Evolutionary conservation across 768 basidiomycete genomes (phyloP).

Genomic region (Suillus brevipes): DNA sequence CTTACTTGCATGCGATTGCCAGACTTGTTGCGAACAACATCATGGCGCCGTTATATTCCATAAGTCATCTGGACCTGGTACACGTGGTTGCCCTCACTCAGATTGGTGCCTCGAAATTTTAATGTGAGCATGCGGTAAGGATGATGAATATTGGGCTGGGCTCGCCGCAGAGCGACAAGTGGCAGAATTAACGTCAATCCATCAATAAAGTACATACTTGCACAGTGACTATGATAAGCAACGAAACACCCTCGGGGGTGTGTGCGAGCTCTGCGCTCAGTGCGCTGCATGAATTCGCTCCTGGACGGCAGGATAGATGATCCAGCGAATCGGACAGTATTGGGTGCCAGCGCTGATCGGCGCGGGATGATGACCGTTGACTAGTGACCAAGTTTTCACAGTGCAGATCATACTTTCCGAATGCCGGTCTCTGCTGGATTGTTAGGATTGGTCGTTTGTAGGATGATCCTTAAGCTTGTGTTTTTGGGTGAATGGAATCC

Average conservation of each 20-base stretch:
- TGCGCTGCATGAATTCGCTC: neutral
- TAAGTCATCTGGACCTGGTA: neutral
- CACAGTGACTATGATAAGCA: neutral
- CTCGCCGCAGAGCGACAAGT: neutral
- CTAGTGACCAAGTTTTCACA: conserved; percentile 1
- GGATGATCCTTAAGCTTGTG: neutral
- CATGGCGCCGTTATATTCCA: neutral
- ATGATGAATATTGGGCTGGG: neutral
- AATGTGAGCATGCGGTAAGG: neutral
- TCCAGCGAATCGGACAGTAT: neutral
- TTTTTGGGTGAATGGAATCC: neutral
- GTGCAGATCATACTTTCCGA: neutral
- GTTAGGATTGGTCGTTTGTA: neutral
- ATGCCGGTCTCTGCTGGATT: neutral
- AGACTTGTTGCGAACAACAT: neutral
- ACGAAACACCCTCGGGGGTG: neutral
- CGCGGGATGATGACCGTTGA: neutral
- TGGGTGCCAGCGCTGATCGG: neutral
- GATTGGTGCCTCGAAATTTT: neutral
- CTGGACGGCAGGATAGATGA: neutral
- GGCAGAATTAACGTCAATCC: neutral
- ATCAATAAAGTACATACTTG: neutral
- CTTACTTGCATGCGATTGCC: neutral
- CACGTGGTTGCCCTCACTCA: neutral
- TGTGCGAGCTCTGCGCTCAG: neutral